Base-by-base conservation (phyloP, 2,329 filamentous ascomycete species). In the Myriosclerotinia scirpicola region DNA sequence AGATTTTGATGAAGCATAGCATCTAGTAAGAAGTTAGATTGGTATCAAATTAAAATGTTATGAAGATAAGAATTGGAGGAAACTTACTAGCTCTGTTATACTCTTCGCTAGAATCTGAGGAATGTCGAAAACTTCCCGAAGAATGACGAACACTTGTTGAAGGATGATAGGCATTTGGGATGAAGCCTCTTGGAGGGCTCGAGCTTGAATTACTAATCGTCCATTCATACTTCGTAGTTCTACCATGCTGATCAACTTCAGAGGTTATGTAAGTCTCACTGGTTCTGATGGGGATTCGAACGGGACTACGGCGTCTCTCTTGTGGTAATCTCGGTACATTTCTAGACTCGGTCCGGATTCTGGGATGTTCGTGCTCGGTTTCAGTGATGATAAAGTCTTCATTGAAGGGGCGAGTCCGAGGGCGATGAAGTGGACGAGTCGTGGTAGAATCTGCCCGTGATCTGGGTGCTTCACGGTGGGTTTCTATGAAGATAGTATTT, bases 21-120 rank as follows among this genome's bases (percentile, higher is more conserved):
- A 17, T 38, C 58, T 61, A 40, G 34, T n/a, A 38, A 20, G 0
- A 50, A 26, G 12, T 61, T 12, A 61, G 58, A 44, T 44, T 34
- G n/a, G n/a, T 3, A 2, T 34, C 40, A 20, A 44, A 30, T 20
- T 3, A 17, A 2, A 17, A 38, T 38, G 8, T 20, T 3, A 26
- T 20, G 2, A 12, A 12, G 20, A 11, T 14, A 6, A 8, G n/a
- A 12, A 9, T 7, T 46, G 2, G 44, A 26, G 2, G 44, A 26
- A 20, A 61, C 58, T 61, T 50, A 50, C 58, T 38, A 26, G 58
- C 58, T 61, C 58, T 38, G 6, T 61, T 36, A 40, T 26, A 61
- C 34, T 50, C 58, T 22, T 61, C 58, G n/a, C 58, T 61, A 38
- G 58, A 61, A 38, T 50, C 44, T 26, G 58, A 40, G 26, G 15